These are phyloP conservation scores for Dryas alaskensis DNA, from an alignment of 306 rosid species.

Conservation along the genomic window DNA sequence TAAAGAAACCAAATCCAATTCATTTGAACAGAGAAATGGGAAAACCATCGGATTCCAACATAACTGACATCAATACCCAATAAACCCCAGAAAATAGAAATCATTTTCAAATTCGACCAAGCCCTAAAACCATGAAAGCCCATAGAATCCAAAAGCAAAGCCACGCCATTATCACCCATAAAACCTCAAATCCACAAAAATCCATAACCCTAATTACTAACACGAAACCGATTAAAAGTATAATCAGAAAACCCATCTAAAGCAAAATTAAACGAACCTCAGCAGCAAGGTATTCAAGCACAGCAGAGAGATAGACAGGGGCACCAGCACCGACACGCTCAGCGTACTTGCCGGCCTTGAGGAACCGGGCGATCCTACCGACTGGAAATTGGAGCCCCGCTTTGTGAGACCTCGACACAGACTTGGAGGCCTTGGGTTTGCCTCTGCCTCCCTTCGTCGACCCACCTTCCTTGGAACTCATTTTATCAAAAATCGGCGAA, in stretches of 20 bases:
- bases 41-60: background rate
- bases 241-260: background rate
- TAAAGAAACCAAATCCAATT: too few relatives aligned
- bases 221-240: background rate
- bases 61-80: background rate
- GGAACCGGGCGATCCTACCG: constrained; percentile 78
- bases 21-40: too few relatives aligned
- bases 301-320: constrained; percentile 86
- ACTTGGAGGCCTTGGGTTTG: constrained; percentile 81
- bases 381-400: constrained; percentile 94
- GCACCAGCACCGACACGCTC: constrained; percentile 96
- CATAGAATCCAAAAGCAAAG: background rate
- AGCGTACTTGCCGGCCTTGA: constrained; percentile 83
- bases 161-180: too few relatives aligned
- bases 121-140: background rate
- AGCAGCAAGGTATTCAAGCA: constrained; percentile 86
- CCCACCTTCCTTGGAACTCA: constrained; percentile 69
- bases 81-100: background rate
- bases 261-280: constrained; percentile 42
- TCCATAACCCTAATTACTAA: background rate
- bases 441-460: constrained; percentile 94
- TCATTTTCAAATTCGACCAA: too few relatives aligned
- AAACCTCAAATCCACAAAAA: background rate
- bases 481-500: constrained; percentile 3
- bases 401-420: constrained; percentile 73